A percentile compares a stretch with the other conserved stretches of the same genome.
Evolutionary conservation across 805 yeast genomes (phyloP).

Genomic region (Limtongia smithiae): DNA sequence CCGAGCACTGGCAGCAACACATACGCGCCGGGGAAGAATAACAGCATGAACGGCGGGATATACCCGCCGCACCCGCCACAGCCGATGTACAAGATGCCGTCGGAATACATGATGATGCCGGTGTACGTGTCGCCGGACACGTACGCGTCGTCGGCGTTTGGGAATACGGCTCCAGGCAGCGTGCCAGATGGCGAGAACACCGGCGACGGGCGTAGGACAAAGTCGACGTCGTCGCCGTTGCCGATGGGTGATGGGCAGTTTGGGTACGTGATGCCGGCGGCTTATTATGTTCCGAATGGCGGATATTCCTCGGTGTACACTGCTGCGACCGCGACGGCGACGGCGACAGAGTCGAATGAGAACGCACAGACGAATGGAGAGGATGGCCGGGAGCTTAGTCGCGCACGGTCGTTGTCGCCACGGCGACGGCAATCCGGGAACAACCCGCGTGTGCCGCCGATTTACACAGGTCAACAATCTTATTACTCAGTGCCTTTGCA

Average conservation of each 20-base stretch:
- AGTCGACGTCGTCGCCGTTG: neutral
- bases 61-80: constrained; percentile 22
- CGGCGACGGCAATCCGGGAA: constrained; percentile 6
- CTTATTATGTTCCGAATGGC: too few species aligned
- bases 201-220: too few species aligned
- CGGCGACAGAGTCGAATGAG: neutral
- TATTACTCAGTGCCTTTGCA: too few species aligned
- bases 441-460: too few species aligned
- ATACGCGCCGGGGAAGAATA: neutral
- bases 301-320: too few species aligned
- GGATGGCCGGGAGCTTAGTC: too few species aligned
- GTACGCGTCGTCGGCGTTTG: neutral
- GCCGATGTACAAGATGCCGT: constrained; percentile 6
- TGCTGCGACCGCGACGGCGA: neutral
- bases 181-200: too few species aligned
- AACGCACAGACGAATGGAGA: neutral
- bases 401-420: constrained; percentile 7
- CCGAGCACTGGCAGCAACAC: neutral
- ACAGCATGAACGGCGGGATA: constrained; percentile 8
- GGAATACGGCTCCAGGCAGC: too few species aligned
- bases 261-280: neutral
- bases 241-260: neutral
- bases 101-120: constrained; percentile 12
- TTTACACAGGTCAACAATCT: too few species aligned
- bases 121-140: constrained; percentile 2